Evolutionary conservation across 1,139 yeast genomes (phyloP), one percentile per base, ranked within the genome.

Genomic region (Kodamaea arcana): DNA sequence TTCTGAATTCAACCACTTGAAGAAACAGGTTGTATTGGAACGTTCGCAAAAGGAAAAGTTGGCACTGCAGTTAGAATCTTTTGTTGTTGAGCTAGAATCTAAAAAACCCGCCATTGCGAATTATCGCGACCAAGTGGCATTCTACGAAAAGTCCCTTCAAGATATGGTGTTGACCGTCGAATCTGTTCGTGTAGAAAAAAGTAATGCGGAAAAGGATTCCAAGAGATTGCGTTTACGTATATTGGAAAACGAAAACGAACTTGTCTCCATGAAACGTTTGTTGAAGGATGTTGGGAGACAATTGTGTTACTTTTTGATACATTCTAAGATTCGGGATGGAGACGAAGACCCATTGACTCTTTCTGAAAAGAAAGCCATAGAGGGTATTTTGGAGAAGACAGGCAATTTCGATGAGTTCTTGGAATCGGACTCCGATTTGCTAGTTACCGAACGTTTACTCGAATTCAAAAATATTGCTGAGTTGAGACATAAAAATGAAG

Each of bases 281-380:
- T 75, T 82, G 34, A 62, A 70, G 24, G 97, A 90, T 49, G 64
- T 88, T 27, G 85, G 94, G 7, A 75, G 82, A 29, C 97, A 92
- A 54, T 73, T 92, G 13, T 86, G 86, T 46, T 74, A 72, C 37
- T 68, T 87, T 32, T 66, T 90, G 33, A 74, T 83, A 10, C 90
- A 86, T 50, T 68, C 81, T 5, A 75, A 82, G 36, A 65, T 78
- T 10, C 69, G 79, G 31, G 75, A 72, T 10, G 60, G 60, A 20
- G 60, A 70, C 25, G 72, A 67, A 24, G 74, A 74, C 24, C 84
- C 88, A 4, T 62, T 85, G 24, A 64, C 79, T 8, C 60, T 72
- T 1, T 67, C 69, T 20, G 94, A 85, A 49, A 69, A 72, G 44
- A 64, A 63, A 22, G 77, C 78, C 3, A 64, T 76, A 35, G 78